phyloP scores from a whole-genome alignment of 208 protist species.

The Crithidia brevicula region DNA sequence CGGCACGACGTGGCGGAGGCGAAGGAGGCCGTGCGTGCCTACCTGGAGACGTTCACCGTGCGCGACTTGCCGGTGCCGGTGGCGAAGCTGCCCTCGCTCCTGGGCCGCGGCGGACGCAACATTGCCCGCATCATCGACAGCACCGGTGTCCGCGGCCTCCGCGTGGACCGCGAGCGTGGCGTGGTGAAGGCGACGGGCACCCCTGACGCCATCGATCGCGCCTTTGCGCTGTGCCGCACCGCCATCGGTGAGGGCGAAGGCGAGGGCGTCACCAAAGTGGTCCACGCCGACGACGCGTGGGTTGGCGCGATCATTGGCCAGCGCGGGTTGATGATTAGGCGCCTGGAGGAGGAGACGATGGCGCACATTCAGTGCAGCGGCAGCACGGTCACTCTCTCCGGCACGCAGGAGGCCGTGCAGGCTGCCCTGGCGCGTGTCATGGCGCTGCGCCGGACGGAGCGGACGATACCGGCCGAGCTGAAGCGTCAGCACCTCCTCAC shows the following conservation, averaged over 20 bases:
- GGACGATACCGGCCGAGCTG: conserved; percentile 30
- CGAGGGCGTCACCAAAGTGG: conserved; percentile 16
- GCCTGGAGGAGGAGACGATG: conserved; percentile 44
- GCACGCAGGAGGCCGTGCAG: conserved; percentile 34
- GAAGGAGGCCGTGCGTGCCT: conserved; percentile 22
- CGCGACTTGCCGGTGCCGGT: conserved; percentile 32
- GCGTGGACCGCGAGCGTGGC: conserved; percentile 30
- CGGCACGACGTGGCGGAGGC: conserved; percentile 12
- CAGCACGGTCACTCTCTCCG: conserved; percentile 37
- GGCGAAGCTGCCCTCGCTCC: conserved; percentile 26
- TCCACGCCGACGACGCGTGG: conserved; percentile 42
- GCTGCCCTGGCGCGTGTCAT: conserved; percentile 31
- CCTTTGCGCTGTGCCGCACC: conserved; percentile 34
- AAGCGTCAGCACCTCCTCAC: conserved; percentile 38
- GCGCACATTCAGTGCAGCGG: conserved; percentile 38
- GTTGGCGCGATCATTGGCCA: conserved; percentile 36
- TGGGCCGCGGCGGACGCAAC: conserved; percentile 52
- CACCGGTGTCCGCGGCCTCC: conserved; percentile 39
- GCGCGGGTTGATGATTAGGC: conserved; percentile 36
- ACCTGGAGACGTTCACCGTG: conserved; percentile 32
- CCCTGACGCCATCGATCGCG: conserved; percentile 31
- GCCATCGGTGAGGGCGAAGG: conserved; percentile 28
- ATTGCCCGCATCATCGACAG: conserved; percentile 40
- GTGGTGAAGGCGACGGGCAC: conserved; percentile 35
- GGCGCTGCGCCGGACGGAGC: conserved; percentile 39